A percentile compares a stretch with the other conserved stretches of the same genome.
Conservation (phyloP, 169 alveolate genomes). For the Neospora caninum region DNA sequence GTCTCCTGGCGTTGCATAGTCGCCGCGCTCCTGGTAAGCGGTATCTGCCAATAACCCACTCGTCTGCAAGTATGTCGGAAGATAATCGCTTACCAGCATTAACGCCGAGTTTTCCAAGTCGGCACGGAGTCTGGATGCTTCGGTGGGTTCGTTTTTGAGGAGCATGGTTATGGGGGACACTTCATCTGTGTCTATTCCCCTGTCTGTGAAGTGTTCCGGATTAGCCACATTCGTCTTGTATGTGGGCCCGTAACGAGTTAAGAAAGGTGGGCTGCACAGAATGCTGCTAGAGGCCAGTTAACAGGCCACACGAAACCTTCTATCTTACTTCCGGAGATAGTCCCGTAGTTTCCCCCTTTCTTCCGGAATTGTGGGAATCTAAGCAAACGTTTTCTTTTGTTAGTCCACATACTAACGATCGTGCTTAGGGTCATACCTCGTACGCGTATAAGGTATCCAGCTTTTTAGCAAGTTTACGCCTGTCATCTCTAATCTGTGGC, state of each 20-base stretch:
- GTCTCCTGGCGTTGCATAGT: not conserved
- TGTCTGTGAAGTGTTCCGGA: not conserved
- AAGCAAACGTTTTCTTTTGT: not conserved
- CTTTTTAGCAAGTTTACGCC: not conserved
- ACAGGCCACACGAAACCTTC: not conserved
- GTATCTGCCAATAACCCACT: not conserved
- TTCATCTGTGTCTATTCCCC: not conserved
- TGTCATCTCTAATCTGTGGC: not conserved
- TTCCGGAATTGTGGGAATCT: not conserved
- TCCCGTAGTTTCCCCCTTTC: not conserved
- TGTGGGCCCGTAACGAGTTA: constrained; percentile 30
- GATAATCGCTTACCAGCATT: not conserved
- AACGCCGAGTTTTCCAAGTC: not conserved
- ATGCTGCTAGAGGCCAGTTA: not conserved
- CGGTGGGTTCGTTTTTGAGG: not conserved
- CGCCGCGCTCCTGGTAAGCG: constrained; percentile 19
- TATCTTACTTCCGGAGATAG: not conserved
- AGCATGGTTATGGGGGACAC: not conserved
- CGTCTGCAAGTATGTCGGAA: not conserved
- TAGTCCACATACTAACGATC: not conserved
- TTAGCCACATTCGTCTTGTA: not conserved
- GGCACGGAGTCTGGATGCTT: not conserved
- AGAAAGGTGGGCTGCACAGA: constrained; percentile 23
- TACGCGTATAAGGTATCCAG: not conserved
- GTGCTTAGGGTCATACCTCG: not conserved